Evolutionary conservation across 2,329 filamentous ascomycete genomes (phyloP).

Genomic region (Arthrobotrys sinensis): DNA sequence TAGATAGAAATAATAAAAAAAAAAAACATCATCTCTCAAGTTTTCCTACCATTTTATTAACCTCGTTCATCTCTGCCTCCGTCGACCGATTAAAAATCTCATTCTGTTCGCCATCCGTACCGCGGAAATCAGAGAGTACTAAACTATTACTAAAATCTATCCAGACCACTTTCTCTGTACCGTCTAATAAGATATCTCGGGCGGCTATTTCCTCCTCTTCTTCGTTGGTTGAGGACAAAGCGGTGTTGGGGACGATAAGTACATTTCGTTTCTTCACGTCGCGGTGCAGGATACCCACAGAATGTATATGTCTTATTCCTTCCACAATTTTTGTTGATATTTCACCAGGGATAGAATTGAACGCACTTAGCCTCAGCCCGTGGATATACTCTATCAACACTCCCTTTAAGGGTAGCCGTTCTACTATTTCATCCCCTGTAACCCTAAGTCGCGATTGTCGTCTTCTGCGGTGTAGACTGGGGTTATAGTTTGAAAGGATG

Average conservation of each 20-base stretch:
- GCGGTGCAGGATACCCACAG: constrained; percentile 36
- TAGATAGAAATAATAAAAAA: background rate
- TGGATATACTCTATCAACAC: constrained; percentile 50
- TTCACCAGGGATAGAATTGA: constrained; percentile 27
- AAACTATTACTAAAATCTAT: constrained; percentile 59
- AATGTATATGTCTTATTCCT: constrained; percentile 39
- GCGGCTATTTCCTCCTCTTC: constrained; percentile 18
- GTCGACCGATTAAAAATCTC: constrained; percentile 1
- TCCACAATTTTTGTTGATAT: constrained; percentile 38
- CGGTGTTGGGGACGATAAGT: constrained; percentile 31
- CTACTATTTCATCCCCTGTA: background rate
- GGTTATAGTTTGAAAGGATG: constrained; percentile 19
- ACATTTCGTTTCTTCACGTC: constrained; percentile 55
- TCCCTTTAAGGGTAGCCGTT: constrained; percentile 35
- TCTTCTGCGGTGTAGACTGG: constrained; percentile 20
- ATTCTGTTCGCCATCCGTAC: background rate
- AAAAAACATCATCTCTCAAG: constrained; percentile 20
- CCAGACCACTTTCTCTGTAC: constrained; percentile 47
- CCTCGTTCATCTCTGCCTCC: constrained; percentile 33
- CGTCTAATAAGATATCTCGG: constrained; percentile 22
- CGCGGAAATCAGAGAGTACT: constrained; percentile 21
- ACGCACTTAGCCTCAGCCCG: constrained; percentile 33
- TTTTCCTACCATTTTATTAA: constrained; percentile 28
- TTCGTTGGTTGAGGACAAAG: background rate
- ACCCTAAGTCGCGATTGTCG: constrained; percentile 30